These are phyloP conservation scores for Aspergillus spinulosporus DNA, from an alignment of 2,329 filamentous ascomycete genomes.

Conservation along the genomic window DNA sequence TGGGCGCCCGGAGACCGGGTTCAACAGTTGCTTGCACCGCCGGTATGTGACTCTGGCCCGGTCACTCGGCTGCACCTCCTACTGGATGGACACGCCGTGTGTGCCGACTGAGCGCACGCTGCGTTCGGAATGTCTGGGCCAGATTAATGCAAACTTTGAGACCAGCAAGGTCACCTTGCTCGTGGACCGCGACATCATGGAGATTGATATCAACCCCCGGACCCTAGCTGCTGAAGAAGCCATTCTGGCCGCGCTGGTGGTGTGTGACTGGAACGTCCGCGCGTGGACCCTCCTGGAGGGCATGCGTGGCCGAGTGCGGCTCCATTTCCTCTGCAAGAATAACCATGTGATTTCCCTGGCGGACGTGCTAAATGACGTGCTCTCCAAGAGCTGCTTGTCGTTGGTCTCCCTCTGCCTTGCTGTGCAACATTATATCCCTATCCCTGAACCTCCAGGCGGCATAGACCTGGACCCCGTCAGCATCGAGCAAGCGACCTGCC, in stretches of 20 bases:
- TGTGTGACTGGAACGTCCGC: slow-evolving; percentile 30
- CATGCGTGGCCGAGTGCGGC: slow-evolving; percentile 16
- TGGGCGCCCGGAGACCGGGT: slow-evolving; percentile 25
- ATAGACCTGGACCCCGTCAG: no score
- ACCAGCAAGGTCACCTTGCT: slow-evolving; percentile 23
- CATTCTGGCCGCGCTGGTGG: slow-evolving; percentile 22
- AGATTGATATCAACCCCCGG: slow-evolving; percentile 22
- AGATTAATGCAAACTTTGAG: slow-evolving; percentile 27
- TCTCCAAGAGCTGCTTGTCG: no score
- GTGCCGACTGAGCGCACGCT: no score
- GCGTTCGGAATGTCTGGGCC: slow-evolving; percentile 7
- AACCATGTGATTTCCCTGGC: slow-evolving; percentile 12
- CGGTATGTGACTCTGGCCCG: slow-evolving; percentile 24
- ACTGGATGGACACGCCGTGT: slow-evolving; percentile 31
- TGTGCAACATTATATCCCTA: no score
- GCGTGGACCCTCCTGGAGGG: slow-evolving; percentile 31
- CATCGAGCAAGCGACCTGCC: no score
- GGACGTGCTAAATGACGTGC: no score
- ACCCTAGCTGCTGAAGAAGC: slow-evolving; percentile 17
- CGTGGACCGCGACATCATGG: slow-evolving; percentile 29
- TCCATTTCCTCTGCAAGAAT: slow-evolving; percentile 20
- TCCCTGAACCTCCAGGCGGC: no score
- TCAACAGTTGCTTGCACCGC: slow-evolving; percentile 28
- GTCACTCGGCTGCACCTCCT: slow-evolving; percentile 26
- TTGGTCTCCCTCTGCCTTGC: no score